Conservation (phyloP, 441 rosid genomes). For the Gossypium schwendimanii region DNA sequence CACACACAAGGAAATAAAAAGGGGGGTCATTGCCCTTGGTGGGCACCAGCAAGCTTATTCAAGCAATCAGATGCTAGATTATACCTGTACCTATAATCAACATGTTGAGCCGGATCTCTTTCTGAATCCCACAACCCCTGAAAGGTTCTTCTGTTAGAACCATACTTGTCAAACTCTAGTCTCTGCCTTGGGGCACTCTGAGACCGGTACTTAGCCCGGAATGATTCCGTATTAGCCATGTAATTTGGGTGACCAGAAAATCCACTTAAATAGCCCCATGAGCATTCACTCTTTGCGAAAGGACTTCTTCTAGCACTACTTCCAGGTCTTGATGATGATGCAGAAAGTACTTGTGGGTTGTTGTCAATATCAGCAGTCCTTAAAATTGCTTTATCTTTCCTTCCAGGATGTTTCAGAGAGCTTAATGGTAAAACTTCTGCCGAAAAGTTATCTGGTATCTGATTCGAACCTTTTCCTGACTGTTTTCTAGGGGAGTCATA, state of each 20-base stretch:
- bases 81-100: constrained; percentile 24
- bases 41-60: constrained; percentile 28
- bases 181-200: constrained; percentile 71
- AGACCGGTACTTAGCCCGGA: constrained; percentile 63
- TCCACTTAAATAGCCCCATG: constrained; percentile 33
- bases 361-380: constrained; percentile 31
- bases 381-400: constrained; percentile 16
- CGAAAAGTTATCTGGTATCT: constrained; percentile 24
- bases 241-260: constrained; percentile 57
- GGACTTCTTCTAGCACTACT: constrained; percentile 48
- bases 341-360: constrained; percentile 40
- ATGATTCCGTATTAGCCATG: constrained; percentile 72
- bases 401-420: constrained; percentile 16
- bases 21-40: constrained; percentile 26
- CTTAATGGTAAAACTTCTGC: constrained; percentile 25
- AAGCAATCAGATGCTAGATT: constrained; percentile 24
- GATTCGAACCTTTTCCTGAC: constrained; percentile 35
- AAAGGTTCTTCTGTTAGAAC: constrained; percentile 27
- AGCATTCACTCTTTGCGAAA: constrained; percentile 52
- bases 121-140: constrained; percentile 46
- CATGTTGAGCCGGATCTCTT: constrained; percentile 29
- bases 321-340: constrained; percentile 43
- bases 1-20: constrained; percentile 8
- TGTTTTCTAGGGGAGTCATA: constrained; percentile 29
- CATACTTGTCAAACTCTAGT: constrained; percentile 35